Conservation (phyloP, 768 basidiomycete species). For the Leccinum pellstonianum region DNA sequence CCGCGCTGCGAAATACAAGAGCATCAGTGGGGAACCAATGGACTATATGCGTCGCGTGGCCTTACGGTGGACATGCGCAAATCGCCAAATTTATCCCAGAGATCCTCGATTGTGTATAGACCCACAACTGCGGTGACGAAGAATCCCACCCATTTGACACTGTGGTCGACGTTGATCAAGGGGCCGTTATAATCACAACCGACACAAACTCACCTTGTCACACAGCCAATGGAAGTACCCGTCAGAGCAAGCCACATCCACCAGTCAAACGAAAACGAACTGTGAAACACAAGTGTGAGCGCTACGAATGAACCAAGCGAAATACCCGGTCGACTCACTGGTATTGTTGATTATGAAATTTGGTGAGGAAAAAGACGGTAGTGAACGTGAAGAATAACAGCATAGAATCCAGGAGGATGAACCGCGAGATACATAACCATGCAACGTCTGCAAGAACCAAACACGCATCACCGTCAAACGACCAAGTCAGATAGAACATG, state of each 20-base stretch:
- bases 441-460: conserved; percentile 69
- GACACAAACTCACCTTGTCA: conserved; percentile 64
- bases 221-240: conserved; percentile 92
- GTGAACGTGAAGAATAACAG: conserved; percentile 98
- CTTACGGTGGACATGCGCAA: conserved; percentile 85
- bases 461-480: neutral
- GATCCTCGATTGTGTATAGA: conserved; percentile 93
- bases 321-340: conserved; percentile 54
- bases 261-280: conserved; percentile 95
- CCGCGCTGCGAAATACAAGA: conserved; percentile 53
- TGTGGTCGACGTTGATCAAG: conserved; percentile 30
- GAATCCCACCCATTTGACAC: conserved; percentile 94
- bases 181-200: neutral
- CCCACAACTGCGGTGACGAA: conserved; percentile 96
- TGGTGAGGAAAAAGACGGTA: conserved; percentile 90
- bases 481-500: conserved; percentile 24
- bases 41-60: conserved; percentile 11
- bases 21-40: conserved; percentile 12
- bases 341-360: conserved; percentile 96
- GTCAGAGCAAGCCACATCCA: conserved; percentile 95
- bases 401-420: conserved; percentile 98
- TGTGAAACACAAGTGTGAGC: conserved; percentile 29
- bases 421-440: conserved; percentile 95
- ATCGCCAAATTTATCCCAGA: conserved; percentile 99
- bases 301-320: neutral